Percentiles rank a stretch among this genome's conserved stretches.
Evolutionary conservation across 495 filamentous ascomycete species (phyloP).

Genomic region (Achaetomiella virescens): DNA sequence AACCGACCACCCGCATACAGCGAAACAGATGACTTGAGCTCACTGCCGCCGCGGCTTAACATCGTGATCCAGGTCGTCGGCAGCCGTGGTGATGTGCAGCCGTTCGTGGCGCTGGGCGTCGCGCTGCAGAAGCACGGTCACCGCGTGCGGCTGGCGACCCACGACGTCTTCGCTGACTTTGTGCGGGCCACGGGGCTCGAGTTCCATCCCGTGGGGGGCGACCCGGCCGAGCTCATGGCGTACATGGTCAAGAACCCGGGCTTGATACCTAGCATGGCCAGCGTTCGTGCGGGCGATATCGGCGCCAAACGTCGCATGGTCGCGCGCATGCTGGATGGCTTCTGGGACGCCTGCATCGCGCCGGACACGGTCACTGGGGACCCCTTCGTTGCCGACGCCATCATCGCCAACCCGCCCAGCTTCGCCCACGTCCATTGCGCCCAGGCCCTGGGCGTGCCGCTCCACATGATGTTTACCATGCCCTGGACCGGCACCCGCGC

Average conservation of each 20-base stretch:
- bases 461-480: slow-evolving; percentile 60
- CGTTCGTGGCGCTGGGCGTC: slow-evolving; percentile 59
- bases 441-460: slow-evolving; percentile 55
- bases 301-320: slow-evolving; percentile 51
- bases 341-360: slow-evolving; percentile 54
- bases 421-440: slow-evolving; percentile 62
- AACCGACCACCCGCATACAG: not conserved
- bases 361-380: slow-evolving; percentile 31
- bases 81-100: slow-evolving; percentile 66
- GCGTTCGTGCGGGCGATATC: slow-evolving; percentile 59
- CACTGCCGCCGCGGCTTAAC: slow-evolving; percentile 42
- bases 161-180: slow-evolving; percentile 60
- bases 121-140: slow-evolving; percentile 62
- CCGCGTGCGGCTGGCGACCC: slow-evolving; percentile 61
- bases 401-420: slow-evolving; percentile 59
- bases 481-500: slow-evolving; percentile 57
- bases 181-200: slow-evolving; percentile 57
- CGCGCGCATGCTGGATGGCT: slow-evolving; percentile 53
- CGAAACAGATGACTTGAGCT: not conserved
- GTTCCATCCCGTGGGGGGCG: slow-evolving; percentile 64
- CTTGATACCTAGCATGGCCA: slow-evolving; percentile 56
- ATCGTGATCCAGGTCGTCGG: slow-evolving; percentile 76
- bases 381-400: slow-evolving; percentile 59
- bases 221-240: slow-evolving; percentile 68
- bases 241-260: slow-evolving; percentile 78